Base-by-base conservation (phyloP, 176 grass and related monocot genomes). In the Puya raimondii region DNA sequence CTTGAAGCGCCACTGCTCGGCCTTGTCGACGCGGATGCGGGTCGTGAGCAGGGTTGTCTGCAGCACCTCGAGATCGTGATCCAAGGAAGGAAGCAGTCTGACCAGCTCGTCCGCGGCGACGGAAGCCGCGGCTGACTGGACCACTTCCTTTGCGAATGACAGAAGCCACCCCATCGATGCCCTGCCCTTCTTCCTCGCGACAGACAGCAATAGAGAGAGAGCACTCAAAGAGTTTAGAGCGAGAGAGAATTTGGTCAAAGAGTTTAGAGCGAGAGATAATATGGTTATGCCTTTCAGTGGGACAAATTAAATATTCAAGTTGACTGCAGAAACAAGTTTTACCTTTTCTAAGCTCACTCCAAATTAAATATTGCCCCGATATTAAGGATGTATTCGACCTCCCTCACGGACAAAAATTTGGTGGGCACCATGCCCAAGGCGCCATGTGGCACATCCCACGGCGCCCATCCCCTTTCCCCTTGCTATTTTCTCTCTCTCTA, bases 261-360 rank as follows among this genome's bases (percentile, higher is more conserved):
- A 23, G 23, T 23, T 23, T 23, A 23, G 23, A 23, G 23, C 23
- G 23, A 23, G 23, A 1, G 23, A 23, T 0, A 23, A 1, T 1
- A 23, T 23, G 1, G 23, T 0, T 23, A 23, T 23, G 23, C 23
- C 1, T 23, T 23, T 23, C 1, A 23, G 23, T 1, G 23, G 23
- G 1, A 0, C 23, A 23, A 23, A 23, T 23, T 23, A 79, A 69
- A 76, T 58, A 51, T 1, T 66, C 75, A 50, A 64, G 11, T 20
- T 85, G 78, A 72, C 54, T 85, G 25, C 16, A 71, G 7, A 75
- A 21, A 3, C 53, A 16, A 15, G n/a, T 56, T 12, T 56, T 56
- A n/a, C 53, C 53, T 56, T 56, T 2, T n/a, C n/a, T 16, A 56
- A 56, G 15, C 10, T 15, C 4, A 15, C 12, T 56, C 53, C 6